These are phyloP conservation scores for Aspergillus incahuasiensis DNA, from an alignment of 495 filamentous ascomycete species.

Conservation along the genomic window DNA sequence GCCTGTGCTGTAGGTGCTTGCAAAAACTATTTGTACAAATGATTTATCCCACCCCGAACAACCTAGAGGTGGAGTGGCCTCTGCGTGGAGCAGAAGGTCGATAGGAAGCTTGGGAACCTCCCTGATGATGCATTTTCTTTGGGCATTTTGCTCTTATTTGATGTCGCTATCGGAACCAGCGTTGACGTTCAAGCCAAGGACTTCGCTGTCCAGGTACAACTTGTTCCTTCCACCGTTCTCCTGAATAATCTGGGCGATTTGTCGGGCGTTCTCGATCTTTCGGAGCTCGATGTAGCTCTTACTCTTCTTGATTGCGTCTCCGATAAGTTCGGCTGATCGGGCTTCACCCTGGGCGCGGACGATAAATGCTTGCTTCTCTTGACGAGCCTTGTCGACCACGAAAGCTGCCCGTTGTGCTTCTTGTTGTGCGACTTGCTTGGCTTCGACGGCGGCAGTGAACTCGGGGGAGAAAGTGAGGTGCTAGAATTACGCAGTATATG, in stretches of 20 bases:
- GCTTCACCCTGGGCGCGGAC: constrained; percentile 99
- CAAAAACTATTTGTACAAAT: constrained; percentile 45
- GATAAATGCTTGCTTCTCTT: constrained; percentile 99
- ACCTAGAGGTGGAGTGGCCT: constrained; percentile 15
- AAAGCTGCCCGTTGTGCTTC: constrained; percentile 97
- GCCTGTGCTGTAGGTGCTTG: constrained; percentile 25
- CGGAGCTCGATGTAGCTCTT: constrained; percentile 93
- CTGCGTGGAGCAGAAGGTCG: too few relatives aligned
- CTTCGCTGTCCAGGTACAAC: constrained; percentile 84
- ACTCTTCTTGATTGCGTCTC: constrained; percentile 99
- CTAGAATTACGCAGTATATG: constrained; percentile 37
- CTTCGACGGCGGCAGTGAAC: constrained; percentile 97
- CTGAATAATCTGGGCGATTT: constrained; percentile 78
- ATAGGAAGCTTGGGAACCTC: too few relatives aligned
- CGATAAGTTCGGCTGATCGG: constrained; percentile 94
- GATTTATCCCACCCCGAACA: constrained; percentile 24
- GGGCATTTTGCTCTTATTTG: constrained; percentile 28
- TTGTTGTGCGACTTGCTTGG: constrained; percentile 98
- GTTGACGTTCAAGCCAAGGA: constrained; percentile 85
- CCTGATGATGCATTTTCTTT: not conserved
- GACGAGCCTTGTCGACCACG: constrained; percentile 95
- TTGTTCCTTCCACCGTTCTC: constrained; percentile 88
- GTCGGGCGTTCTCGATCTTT: constrained; percentile 92
- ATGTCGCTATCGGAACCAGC: constrained; percentile 31
- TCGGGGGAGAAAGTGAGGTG: constrained; percentile 98